Percentiles rank a stretch among this genome's conserved stretches.
Evolutionary conservation across 2,329 filamentous ascomycete species (phyloP).

Genomic region (Sporothrix phasma): DNA sequence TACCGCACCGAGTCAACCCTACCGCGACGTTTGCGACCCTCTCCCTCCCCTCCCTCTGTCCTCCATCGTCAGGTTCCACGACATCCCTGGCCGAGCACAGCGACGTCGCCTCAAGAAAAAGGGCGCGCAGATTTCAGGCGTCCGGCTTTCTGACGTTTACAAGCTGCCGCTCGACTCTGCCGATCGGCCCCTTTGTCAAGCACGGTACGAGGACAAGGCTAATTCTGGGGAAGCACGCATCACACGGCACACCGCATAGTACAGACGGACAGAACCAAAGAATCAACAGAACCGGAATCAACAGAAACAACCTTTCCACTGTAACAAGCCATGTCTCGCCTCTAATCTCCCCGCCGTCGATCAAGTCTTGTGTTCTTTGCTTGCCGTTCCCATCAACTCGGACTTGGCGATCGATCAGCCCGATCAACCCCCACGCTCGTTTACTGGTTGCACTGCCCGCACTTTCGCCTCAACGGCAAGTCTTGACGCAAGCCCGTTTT

Average conservation of each 20-base stretch:
- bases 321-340: not conserved
- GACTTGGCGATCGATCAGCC: no score
- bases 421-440: conserved; percentile 10
- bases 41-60: not conserved
- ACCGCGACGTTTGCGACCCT: not conserved
- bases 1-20: not conserved
- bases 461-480: not conserved
- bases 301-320: not conserved
- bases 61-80: not conserved
- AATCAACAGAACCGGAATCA: not conserved
- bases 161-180: not conserved
- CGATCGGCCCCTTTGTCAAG: not conserved
- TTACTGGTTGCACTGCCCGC: not conserved
- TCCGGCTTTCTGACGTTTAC: no score
- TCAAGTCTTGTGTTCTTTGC: not conserved
- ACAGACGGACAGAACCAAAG: not conserved
- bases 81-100: conserved; percentile 1
- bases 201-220: not conserved
- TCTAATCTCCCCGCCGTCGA: not conserved
- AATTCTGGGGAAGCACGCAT: no score
- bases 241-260: no score
- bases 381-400: not conserved
- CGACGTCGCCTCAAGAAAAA: not conserved
- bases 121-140: no score
- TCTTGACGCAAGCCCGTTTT: not conserved